Base-by-base conservation (phyloP, 2,329 filamentous ascomycete species). In the Chalara sp. region DNA sequence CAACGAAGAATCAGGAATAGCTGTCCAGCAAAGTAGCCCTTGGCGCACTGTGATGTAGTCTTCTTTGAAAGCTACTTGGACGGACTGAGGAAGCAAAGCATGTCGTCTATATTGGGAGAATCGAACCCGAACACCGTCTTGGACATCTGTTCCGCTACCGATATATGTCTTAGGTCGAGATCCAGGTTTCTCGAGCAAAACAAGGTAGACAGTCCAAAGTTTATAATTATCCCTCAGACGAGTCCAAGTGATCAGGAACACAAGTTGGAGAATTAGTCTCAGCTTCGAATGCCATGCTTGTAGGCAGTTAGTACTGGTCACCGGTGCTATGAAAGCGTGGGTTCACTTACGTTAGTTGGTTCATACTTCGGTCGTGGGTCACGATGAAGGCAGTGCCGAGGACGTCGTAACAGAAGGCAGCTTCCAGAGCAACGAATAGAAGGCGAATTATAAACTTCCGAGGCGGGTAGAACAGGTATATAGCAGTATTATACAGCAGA, bases 61-160 rank as follows among this genome's bases (percentile, higher is more conserved):
- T 3, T 51, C 41, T 4, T 51, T 13, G 2, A 52, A 3, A 47
- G 49, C 31, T 2, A 32, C 12, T 12, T 42, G 21, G 46, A 53
- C 48, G 33, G 40, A 47, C 11, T 6, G 4, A 31, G 49, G 47
- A 2, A 49, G 45, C 67, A 29, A 44, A 53, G 40, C 21, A 41
- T 13, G n/a, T 11, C 40, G 6, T 28, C 31, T 6, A 29, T 53
- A 54, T 32, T 47, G 3, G 1, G 5, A 1, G 12, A 54, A 31
- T 2, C 52, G 45, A 46, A 1, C 11, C 5, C 12, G 12, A 11
- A 56, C 44, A 40, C 54, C 54, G 32, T 5, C 2, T 11, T 2
- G 10, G 10, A 2, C 12, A 30, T 29, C 6, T 5, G 55, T 80
- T 5, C 52, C 48, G 43, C 32, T 37, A 2, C 53, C 53, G 35